phyloP scores from a whole-genome alignment of 1,139 yeast species.

The Candida smagusa region DNA sequence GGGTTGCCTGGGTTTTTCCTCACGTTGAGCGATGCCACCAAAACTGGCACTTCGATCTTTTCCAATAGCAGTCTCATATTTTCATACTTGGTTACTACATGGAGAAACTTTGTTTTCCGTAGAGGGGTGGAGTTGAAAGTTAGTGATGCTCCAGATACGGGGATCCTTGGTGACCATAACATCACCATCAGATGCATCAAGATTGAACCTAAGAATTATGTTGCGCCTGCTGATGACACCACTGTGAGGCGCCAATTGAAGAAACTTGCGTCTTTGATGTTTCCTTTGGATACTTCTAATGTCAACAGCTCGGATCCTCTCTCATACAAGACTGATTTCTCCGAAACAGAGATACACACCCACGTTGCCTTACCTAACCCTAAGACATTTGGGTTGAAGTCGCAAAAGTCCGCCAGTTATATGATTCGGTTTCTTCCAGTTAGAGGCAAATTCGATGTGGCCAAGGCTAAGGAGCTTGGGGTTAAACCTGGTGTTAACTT shows the following conservation, averaged over 20 bases:
- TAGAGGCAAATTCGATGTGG: conserved; percentile 74
- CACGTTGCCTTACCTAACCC: conserved; percentile 35
- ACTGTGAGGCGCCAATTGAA: conserved; percentile 17
- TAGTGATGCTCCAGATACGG: conserved; percentile 31
- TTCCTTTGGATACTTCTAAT: conserved; percentile 43
- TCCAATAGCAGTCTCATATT: conserved; percentile 38
- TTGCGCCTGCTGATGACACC: not conserved
- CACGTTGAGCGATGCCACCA: conserved; percentile 81
- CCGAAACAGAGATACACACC: conserved; percentile 42
- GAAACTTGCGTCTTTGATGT: conserved; percentile 43
- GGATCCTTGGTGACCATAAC: conserved; percentile 47
- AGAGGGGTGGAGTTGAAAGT: conserved; percentile 63
- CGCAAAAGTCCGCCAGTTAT: conserved; percentile 48
- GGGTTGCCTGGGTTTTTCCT: conserved; percentile 89
- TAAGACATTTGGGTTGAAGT: conserved; percentile 12
- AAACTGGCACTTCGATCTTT: conserved; percentile 41
- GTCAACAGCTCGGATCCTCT: conserved; percentile 38
- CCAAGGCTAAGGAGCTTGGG: conserved; percentile 65
- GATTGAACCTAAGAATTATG: conserved; percentile 15
- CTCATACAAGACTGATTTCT: conserved; percentile 39
- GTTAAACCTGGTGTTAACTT: conserved; percentile 64
- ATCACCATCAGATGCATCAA: conserved; percentile 53
- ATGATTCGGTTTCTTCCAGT: conserved; percentile 62
- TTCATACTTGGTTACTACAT: conserved; percentile 62
- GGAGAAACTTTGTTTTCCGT: conserved; percentile 90